These are phyloP conservation scores for Cyberlindnera euphorbiiphila DNA, from an alignment of 805 yeast species.

Conservation along the genomic window DNA sequence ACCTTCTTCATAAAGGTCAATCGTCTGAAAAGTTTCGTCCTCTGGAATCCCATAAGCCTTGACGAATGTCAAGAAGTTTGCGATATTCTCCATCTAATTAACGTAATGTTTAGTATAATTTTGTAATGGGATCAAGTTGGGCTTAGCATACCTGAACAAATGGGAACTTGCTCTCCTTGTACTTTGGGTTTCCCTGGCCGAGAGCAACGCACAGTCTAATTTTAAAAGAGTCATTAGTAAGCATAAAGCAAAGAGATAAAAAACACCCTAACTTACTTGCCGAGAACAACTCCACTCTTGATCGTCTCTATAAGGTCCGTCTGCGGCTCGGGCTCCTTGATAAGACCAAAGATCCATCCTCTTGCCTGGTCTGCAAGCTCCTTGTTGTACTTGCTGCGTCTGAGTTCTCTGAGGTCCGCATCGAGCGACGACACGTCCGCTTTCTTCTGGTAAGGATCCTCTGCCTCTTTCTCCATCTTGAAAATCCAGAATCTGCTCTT, in stretches of 20 bases:
- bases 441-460: constrained; percentile 26
- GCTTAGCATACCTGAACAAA: constrained; percentile 41
- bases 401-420: constrained; percentile 50
- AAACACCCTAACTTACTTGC: constrained; percentile 28
- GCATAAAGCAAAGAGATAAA: no score
- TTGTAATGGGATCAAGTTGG: neutral
- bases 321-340: constrained; percentile 32
- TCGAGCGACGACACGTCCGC: constrained; percentile 57
- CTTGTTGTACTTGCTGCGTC: constrained; percentile 48
- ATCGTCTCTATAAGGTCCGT: constrained; percentile 50
- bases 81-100: constrained; percentile 75
- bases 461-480: no score
- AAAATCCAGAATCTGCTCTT: no score
- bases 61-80: constrained; percentile 62
- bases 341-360: constrained; percentile 49
- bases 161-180: constrained; percentile 65
- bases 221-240: no score
- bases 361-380: constrained; percentile 39
- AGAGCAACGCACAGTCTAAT: constrained; percentile 37
- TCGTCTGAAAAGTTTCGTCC: constrained; percentile 77
- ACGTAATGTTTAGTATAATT: constrained; percentile 16
- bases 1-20: constrained; percentile 65
- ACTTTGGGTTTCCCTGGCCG: constrained; percentile 39
- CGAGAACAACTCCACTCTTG: constrained; percentile 59
- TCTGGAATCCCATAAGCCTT: constrained; percentile 67